Percentiles rank a stretch among this genome's conserved stretches.
phyloP scores from a whole-genome alignment of 805 yeast genomes.

The Candida xyloterini region DNA sequence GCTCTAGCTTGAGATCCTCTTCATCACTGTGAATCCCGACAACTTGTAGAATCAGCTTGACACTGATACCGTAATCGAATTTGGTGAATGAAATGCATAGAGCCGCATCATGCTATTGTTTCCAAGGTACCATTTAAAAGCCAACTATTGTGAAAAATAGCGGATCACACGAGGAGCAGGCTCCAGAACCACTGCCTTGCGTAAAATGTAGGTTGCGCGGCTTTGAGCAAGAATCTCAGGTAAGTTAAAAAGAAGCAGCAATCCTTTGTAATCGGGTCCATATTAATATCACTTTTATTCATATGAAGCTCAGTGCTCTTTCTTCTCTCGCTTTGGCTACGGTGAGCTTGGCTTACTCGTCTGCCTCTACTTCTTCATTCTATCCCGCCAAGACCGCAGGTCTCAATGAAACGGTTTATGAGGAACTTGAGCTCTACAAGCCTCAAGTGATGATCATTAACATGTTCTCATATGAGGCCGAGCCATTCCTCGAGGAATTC shows the following conservation, averaged over 20 bases:
- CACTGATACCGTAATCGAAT: too few species aligned
- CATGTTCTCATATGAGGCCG: conserved; percentile 52
- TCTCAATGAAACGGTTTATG: conserved; percentile 21
- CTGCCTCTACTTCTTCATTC: conserved; percentile 17
- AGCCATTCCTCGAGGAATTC: conserved; percentile 48
- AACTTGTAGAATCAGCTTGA: too few species aligned
- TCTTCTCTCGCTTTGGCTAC: conserved; percentile 11
- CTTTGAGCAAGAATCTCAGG: background rate
- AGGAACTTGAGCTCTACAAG: conserved; percentile 32
- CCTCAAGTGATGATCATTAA: conserved; percentile 57
- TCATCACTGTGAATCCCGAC: too few species aligned
- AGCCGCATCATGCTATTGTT: background rate
- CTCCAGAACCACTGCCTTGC: background rate
- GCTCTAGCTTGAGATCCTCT: too few species aligned
- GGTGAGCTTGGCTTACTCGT: conserved; percentile 10
- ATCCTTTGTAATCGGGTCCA: background rate
- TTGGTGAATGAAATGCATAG: background rate
- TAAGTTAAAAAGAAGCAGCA: conserved; percentile 3
- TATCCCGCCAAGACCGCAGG: conserved; percentile 24
- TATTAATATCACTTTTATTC: conserved; percentile 3
- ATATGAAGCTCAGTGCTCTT: conserved; percentile 11
- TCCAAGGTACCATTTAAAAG: background rate
- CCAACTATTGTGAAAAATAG: background rate
- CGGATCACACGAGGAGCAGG: conserved; percentile 1
- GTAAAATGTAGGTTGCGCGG: background rate